These are phyloP conservation scores for Verticillium nubilum DNA, from an alignment of 2,329 filamentous ascomycete species.

Conservation along the genomic window DNA sequence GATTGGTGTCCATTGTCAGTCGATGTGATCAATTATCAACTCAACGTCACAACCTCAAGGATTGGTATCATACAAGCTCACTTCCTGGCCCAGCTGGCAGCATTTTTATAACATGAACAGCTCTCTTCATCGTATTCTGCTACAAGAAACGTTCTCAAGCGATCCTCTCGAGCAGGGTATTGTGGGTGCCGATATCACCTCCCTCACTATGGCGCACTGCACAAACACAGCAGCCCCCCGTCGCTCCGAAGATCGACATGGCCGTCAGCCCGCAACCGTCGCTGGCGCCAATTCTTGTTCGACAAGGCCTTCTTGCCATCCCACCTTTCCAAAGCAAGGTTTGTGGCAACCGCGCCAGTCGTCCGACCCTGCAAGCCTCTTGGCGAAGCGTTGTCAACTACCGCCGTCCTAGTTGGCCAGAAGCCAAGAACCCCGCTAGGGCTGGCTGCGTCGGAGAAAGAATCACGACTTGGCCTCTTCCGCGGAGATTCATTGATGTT, in stretches of 20 bases:
- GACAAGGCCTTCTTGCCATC: not conserved
- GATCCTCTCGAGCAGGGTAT: too few relatives aligned
- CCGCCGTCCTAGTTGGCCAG: not conserved
- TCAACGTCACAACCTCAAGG: too few relatives aligned
- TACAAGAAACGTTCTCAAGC: too few relatives aligned
- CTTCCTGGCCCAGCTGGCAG: too few relatives aligned
- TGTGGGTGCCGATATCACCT: too few relatives aligned
- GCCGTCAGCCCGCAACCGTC: not conserved
- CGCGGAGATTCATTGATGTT: not conserved
- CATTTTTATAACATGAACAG: too few relatives aligned
- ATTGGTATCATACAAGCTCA: too few relatives aligned
- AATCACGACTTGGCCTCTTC: not conserved
- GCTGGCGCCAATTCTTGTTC: not conserved
- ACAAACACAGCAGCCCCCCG: not conserved
- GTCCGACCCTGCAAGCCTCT: not conserved
- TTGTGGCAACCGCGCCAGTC: not conserved
- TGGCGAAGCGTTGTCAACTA: not conserved
- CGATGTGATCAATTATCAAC: too few relatives aligned
- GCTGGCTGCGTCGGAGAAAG: not conserved
- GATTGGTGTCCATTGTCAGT: too few relatives aligned
- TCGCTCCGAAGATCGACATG: not conserved
- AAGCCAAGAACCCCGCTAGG: not conserved
- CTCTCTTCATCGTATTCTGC: too few relatives aligned
- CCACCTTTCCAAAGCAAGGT: not conserved
- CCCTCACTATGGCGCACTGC: too few relatives aligned